Evolutionary conservation across 768 basidiomycete species (phyloP), one percentile per base, ranked within the genome.

Genomic region (Pholiota molesta): DNA sequence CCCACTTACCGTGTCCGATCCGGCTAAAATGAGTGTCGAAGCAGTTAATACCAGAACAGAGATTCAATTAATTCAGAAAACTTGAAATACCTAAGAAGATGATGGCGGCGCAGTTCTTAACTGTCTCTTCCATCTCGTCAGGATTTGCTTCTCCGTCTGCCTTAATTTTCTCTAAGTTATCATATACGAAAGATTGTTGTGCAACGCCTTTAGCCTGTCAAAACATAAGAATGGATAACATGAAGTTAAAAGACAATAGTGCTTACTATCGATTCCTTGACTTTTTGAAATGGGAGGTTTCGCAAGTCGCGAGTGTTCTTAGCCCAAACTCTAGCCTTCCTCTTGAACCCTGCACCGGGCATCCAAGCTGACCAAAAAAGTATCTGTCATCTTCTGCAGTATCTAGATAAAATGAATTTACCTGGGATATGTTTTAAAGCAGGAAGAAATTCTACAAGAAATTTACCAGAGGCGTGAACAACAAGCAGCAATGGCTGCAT

Each of bases 81-180:
- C 26, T 31, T 31, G 31, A 9, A 19, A 55, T 52, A 79, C 79
- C 79, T 23, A 75, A 66, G 56, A 79, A 82, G 7, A 76, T 75
- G 42, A 81, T 72, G 5, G 74, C 79, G 31, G 79, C 79, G 44
- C 77, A 78, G 40, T 78, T 77, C 61, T 70, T 80, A 52, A 80
- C 72, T 5, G 74, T 66, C 52, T 79, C 77, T 52, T 75, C 70
- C n/a, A 67, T 53, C 21, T 61, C 62, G 16, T 16, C n/a, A 23
- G 68, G 55, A 31, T 72, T 65, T 9, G 56, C 29, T n/a, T 40
- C 35, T 9, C 69, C 57, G 19, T 62, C 47, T 28, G 45, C 44
- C 16, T 60, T 68, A 23, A 68, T 42, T 45, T 67, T 72, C 40
- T 67, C 69, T n/a, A 76, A 61, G 37, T 69, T 69, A 14, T 69